Evolutionary conservation across 2,329 filamentous ascomycete species (phyloP).

Genomic region (Moelleriella libera): DNA sequence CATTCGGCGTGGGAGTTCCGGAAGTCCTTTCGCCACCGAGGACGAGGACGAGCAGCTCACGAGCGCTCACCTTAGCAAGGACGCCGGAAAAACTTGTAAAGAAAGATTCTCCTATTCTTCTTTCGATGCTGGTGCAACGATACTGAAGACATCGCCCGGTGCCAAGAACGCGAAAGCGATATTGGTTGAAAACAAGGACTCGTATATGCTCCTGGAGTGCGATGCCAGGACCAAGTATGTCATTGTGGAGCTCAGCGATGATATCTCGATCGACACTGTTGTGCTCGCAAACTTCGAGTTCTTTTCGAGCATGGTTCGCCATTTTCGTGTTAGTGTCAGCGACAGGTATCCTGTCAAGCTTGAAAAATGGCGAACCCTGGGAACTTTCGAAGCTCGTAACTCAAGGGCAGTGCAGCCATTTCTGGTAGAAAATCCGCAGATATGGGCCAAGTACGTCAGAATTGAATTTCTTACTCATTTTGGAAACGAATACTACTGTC

Average conservation of each 20-base stretch:
- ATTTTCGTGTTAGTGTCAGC: slow-evolving; percentile 81
- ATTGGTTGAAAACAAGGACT: slow-evolving; percentile 92
- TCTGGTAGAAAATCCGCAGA: slow-evolving; percentile 81
- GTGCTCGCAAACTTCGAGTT: slow-evolving; percentile 99
- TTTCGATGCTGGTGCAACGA: slow-evolving; percentile 88
- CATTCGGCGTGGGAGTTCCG: slow-evolving; percentile 1
- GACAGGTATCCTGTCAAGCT: slow-evolving; percentile 87
- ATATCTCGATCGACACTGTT: slow-evolving; percentile 77
- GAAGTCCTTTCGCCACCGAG: slow-evolving; percentile 23
- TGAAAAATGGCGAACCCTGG: slow-evolving; percentile 83
- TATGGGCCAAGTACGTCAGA: slow-evolving; percentile 86
- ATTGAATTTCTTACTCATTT: slow-evolving; percentile 90
- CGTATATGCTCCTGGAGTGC: slow-evolving; percentile 94
- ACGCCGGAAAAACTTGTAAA: slow-evolving; percentile 94
- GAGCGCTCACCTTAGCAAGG: slow-evolving; percentile 59
- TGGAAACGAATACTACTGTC: slow-evolving; percentile 94
- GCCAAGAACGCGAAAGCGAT: slow-evolving; percentile 82
- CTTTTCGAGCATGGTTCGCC: slow-evolving; percentile 92
- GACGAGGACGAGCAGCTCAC: slow-evolving; percentile 35
- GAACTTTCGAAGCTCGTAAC: slow-evolving; percentile 82
- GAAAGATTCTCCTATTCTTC: slow-evolving; percentile 96
- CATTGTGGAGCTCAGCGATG: slow-evolving; percentile 84
- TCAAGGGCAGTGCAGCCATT: slow-evolving; percentile 91
- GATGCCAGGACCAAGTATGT: slow-evolving; percentile 79
- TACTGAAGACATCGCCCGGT: slow-evolving; percentile 77